phyloP scores from a whole-genome alignment of 129 eudicot genomes.

The Sambucus nigra region DNA sequence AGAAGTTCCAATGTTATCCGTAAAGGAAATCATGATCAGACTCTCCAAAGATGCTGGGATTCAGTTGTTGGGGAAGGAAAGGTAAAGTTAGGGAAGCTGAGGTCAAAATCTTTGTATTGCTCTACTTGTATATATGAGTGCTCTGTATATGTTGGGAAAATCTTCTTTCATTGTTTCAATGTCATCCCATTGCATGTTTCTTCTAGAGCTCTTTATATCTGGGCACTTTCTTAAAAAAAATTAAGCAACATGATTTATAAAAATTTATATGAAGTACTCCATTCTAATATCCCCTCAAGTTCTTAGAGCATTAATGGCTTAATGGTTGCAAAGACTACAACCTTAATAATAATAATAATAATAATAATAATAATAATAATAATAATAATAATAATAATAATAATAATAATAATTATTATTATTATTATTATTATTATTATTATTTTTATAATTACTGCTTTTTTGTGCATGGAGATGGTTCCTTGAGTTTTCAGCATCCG shows the following conservation, averaged over 20 bases:
- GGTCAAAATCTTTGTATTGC: constrained; percentile 31
- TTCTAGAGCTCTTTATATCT: background rate
- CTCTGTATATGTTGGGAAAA: constrained; percentile 20
- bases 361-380: no score
- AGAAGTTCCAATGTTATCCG: constrained; percentile 13
- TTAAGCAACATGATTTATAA: background rate
- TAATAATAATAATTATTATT: no score
- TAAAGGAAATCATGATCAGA: constrained; percentile 18
- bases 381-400: no score
- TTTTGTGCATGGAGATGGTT: constrained; percentile 1
- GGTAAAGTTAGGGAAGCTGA: constrained; percentile 48
- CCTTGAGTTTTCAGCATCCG: background rate
- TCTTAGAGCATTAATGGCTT: no score
- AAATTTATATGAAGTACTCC: no score
- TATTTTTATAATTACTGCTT: background rate
- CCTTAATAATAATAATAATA: no score
- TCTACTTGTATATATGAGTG: constrained; percentile 19
- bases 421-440: no score
- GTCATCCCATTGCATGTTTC: constrained; percentile 17
- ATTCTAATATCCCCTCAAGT: background rate
- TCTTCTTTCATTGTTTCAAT: constrained; percentile 20
- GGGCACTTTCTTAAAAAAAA: background rate
- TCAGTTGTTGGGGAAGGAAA: constrained; percentile 41
- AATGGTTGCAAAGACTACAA: no score
- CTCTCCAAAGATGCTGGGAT: constrained; percentile 26